Base-by-base conservation (phyloP, 1,139 yeast species). In the Yamadazyma dendronema region DNA sequence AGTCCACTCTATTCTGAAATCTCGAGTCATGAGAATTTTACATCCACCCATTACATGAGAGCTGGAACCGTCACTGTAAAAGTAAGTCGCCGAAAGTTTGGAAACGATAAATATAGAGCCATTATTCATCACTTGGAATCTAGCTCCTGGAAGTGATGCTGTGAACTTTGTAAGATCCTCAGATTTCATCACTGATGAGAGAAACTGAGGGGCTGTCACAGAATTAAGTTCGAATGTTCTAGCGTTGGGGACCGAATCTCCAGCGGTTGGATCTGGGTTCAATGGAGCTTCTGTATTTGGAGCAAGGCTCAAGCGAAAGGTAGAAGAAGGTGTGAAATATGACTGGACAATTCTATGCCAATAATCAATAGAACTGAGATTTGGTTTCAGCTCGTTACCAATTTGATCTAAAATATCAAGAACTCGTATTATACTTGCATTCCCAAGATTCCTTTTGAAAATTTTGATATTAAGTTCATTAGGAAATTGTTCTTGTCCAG, bases 1-100 rank as follows among this genome's bases (percentile, higher is more conserved):
- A 35, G 84, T 57, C 80, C 85, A 82, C 49, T 85, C 94, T 25
- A 87, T 74, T 44, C 77, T 73, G 44, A 85, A 65, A 38, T 73
- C 77, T 28, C 81, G 64, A 50, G 78, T 80, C 65, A 86, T 75
- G 13, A 79, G 62, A 7, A 84, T 72, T 46, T 79, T 78, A 17
- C 81, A 57, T 8, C 76, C 74, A 0, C 90, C 86, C 34, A 67
- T 65, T 33, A 81, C 71, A 7, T 74, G 69, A n/a, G 84, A 78
- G 46, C 73, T 69, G 1, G 90, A 79, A 0, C 90, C 95, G 58
- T 86, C 95, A 3, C 63, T 59, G 53, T 79, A 85, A 51, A 70
- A 67, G 48, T 75, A 79, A 12, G 75, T 70, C 32, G 81, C 58
- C 4, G 74, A 62, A 33, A 83, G 67, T 35, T 80, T 70, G 8